A percentile compares a stretch with the other conserved stretches of the same genome.
These are phyloP conservation scores for Gaeumannomyces sp. DNA, from an alignment of 2,329 filamentous ascomycete genomes.

Conservation along the genomic window DNA sequence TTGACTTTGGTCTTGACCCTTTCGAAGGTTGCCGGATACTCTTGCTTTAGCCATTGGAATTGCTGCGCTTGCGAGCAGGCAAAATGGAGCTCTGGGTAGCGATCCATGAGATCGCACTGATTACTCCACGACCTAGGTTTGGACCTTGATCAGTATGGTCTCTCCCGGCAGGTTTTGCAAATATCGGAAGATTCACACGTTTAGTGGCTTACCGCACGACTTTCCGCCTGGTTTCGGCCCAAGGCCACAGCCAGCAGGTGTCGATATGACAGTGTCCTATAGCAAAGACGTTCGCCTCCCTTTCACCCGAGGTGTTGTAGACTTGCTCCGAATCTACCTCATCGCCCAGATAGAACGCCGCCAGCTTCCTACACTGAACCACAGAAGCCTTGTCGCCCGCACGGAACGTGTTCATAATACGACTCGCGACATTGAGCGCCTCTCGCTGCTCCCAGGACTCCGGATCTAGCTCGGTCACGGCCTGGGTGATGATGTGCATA, in stretches of 20 bases:
- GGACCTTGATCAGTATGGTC: neutral
- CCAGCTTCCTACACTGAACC: slow-evolving; percentile 49
- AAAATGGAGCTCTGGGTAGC: slow-evolving; percentile 62
- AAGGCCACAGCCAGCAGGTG: slow-evolving; percentile 66
- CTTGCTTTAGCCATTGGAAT: slow-evolving; percentile 57
- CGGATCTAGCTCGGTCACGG: slow-evolving; percentile 57
- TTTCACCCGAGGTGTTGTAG: slow-evolving; percentile 41
- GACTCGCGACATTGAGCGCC: slow-evolving; percentile 54
- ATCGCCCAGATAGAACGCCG: slow-evolving; percentile 52
- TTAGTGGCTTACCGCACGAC: slow-evolving; percentile 45
- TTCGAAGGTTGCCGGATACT: slow-evolving; percentile 59
- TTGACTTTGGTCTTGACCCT: slow-evolving; percentile 62
- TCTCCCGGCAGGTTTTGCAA: neutral
- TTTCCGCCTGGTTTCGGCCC: slow-evolving; percentile 64
- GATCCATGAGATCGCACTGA: slow-evolving; percentile 61
- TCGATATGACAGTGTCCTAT: slow-evolving; percentile 67
- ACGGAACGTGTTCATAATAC: slow-evolving; percentile 61
- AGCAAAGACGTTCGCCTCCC: slow-evolving; percentile 50
- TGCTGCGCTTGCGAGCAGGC: slow-evolving; percentile 51
- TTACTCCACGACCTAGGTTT: slow-evolving; percentile 49
- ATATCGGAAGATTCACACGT: neutral
- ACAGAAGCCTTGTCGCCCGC: slow-evolving; percentile 52
- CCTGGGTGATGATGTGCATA: slow-evolving; percentile 60
- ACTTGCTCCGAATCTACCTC: slow-evolving; percentile 53
- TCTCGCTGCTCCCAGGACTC: slow-evolving; percentile 59